Conservation (phyloP, 805 yeast species). For the Clavispora asparagi region DNA sequence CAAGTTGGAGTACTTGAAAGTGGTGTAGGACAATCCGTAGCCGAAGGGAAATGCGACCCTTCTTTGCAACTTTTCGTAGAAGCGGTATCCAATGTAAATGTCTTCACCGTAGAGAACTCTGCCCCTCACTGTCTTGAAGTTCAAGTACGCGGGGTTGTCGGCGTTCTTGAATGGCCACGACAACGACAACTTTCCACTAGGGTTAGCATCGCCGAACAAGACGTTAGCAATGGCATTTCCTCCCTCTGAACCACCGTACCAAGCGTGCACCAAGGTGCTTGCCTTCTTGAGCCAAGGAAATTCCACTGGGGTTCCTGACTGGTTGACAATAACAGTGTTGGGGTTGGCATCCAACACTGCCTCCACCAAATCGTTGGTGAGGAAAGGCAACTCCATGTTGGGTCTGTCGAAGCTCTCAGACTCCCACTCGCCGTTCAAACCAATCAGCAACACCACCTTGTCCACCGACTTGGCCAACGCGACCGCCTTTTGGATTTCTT, state of each 20-base stretch:
- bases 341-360: slow-evolving; percentile 44
- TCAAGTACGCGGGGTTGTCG: slow-evolving; percentile 55
- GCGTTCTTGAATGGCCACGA: slow-evolving; percentile 48
- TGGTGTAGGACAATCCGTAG: slow-evolving; percentile 55
- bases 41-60: slow-evolving; percentile 59
- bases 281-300: slow-evolving; percentile 48
- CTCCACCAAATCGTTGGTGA: slow-evolving; percentile 39
- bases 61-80: slow-evolving; percentile 47
- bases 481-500: slow-evolving; percentile 35
- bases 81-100: slow-evolving; percentile 58
- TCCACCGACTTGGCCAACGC: slow-evolving; percentile 46
- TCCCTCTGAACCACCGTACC: slow-evolving; percentile 54
- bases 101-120: slow-evolving; percentile 60
- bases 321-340: slow-evolving; percentile 49
- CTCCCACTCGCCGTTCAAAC: slow-evolving; percentile 54
- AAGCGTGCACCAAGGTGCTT: slow-evolving; percentile 45
- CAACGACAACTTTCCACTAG: slow-evolving; percentile 54
- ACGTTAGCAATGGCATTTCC: slow-evolving; percentile 60
- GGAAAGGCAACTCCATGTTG: slow-evolving; percentile 47
- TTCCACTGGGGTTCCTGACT: slow-evolving; percentile 58
- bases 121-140: slow-evolving; percentile 48
- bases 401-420: slow-evolving; percentile 55
- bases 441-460: slow-evolving; percentile 48
- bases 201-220: slow-evolving; percentile 54
- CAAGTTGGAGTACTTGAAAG: slow-evolving; percentile 40